These are phyloP conservation scores for Xylaria sp. DNA, from an alignment of 2,329 filamentous ascomycete species.

Conservation along the genomic window DNA sequence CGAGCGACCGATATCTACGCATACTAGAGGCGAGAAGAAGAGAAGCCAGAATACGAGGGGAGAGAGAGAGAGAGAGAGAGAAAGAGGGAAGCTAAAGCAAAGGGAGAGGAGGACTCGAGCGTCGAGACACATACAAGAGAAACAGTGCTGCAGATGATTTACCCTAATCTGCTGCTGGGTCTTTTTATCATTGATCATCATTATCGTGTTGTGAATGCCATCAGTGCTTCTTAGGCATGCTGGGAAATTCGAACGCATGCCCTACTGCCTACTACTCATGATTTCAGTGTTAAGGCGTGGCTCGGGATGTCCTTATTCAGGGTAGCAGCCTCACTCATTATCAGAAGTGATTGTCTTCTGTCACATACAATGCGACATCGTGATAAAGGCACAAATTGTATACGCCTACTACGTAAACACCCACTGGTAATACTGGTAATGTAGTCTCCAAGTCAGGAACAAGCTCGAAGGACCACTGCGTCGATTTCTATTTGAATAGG, in stretches of 20 bases:
- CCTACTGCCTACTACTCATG: not conserved
- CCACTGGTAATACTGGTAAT: not conserved
- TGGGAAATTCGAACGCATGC: conserved; percentile 17
- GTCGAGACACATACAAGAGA: conserved; percentile 4
- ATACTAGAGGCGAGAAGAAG: not conserved
- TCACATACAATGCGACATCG: not conserved
- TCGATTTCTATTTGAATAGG: not conserved
- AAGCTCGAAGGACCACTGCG: not conserved
- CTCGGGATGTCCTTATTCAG: not conserved
- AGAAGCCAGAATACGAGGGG: not conserved
- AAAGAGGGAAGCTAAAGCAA: not conserved
- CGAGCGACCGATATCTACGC: not conserved
- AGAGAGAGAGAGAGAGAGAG: not conserved
- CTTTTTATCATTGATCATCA: conserved; percentile 1
- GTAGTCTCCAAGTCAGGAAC: not conserved
- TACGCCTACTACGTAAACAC: not conserved
- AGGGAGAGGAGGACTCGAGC: not conserved
- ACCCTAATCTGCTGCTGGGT: not conserved
- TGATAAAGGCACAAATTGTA: not conserved
- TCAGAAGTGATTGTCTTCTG: not conserved
- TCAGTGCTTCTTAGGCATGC: not conserved
- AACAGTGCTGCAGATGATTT: not conserved
- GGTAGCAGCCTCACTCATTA: not conserved
- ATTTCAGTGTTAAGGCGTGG: not conserved
- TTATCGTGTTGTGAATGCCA: not conserved